These are phyloP conservation scores for Isabelozyma pseudorhagii DNA, from an alignment of 805 yeast species.

Conservation along the genomic window DNA sequence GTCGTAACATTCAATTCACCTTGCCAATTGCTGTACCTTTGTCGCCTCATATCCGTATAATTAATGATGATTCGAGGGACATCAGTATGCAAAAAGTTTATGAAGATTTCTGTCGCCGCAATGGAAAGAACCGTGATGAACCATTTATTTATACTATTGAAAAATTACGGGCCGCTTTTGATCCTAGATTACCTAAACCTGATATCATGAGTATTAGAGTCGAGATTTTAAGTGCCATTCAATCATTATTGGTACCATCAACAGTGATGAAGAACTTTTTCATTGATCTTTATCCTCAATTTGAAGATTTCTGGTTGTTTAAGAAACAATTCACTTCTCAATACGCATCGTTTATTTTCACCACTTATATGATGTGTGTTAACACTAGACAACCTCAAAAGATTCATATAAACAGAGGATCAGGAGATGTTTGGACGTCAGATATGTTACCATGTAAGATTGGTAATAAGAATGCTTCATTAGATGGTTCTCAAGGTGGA, in stretches of 20 bases:
- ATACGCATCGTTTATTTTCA: constrained; percentile 88
- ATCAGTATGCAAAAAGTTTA: constrained; percentile 78
- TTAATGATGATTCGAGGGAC: constrained; percentile 77
- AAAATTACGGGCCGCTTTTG: constrained; percentile 87
- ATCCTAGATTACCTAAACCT: constrained; percentile 90
- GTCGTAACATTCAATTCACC: constrained; percentile 79
- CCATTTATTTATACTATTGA: constrained; percentile 85
- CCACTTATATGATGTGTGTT: constrained; percentile 92
- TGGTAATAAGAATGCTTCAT: constrained; percentile 50
- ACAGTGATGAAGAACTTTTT: constrained; percentile 80
- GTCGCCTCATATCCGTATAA: constrained; percentile 89
- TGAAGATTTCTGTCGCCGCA: constrained; percentile 77
- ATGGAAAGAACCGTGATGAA: constrained; percentile 77
- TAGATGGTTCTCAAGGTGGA: constrained; percentile 46
- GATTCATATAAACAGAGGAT: constrained; percentile 72
- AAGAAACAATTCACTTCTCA: constrained; percentile 92
- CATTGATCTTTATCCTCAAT: constrained; percentile 62
- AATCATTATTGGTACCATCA: constrained; percentile 80
- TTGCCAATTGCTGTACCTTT: constrained; percentile 90
- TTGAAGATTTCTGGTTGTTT: constrained; percentile 96
- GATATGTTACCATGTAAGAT: constrained; percentile 93
- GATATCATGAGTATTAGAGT: constrained; percentile 85
- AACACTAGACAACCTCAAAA: constrained; percentile 92
- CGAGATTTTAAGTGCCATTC: constrained; percentile 88
- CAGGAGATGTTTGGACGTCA: constrained; percentile 89